phyloP scores from a whole-genome alignment of 2,329 filamentous ascomycete genomes.

The Pyricularia grisea region DNA sequence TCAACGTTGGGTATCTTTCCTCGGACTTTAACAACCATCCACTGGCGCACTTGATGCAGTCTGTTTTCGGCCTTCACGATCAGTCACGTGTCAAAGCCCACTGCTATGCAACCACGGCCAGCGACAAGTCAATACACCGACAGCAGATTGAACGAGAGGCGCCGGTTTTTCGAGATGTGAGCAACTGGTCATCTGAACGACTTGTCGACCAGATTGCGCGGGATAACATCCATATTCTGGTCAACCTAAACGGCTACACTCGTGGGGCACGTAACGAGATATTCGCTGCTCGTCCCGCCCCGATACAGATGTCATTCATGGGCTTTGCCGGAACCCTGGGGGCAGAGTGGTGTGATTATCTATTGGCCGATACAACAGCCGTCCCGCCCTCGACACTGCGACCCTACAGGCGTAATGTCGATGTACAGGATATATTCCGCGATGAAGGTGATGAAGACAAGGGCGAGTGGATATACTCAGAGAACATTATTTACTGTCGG shows the following conservation, averaged over 20 bases:
- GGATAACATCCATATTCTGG: conserved; percentile 86
- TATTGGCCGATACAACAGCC: conserved; percentile 81
- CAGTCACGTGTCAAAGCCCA: conserved; percentile 66
- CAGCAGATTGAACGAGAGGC: conserved; percentile 90
- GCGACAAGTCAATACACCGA: conserved; percentile 81
- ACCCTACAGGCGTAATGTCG: conserved; percentile 66
- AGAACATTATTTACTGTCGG: conserved; percentile 90
- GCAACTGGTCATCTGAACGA: conserved; percentile 73
- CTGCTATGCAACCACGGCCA: conserved; percentile 91
- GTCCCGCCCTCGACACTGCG: conserved; percentile 75
- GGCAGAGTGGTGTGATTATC: conserved; percentile 97
- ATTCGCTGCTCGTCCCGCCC: conserved; percentile 87
- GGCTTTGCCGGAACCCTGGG: conserved; percentile 93
- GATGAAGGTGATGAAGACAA: conserved; percentile 59
- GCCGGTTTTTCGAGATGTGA: conserved; percentile 83
- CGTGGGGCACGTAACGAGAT: conserved; percentile 94
- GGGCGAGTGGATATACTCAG: conserved; percentile 87
- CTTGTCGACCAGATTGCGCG: conserved; percentile 77
- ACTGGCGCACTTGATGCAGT: conserved; percentile 96
- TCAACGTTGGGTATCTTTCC: conserved; percentile 94
- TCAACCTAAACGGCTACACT: conserved; percentile 98
- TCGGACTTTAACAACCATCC: conserved; percentile 99
- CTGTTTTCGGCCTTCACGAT: conserved; percentile 89
- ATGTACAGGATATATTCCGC: conserved; percentile 58
- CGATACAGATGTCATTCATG: conserved; percentile 99